phyloP scores from a whole-genome alignment of 306 rosid genomes.

The Biancaea sappan region DNA sequence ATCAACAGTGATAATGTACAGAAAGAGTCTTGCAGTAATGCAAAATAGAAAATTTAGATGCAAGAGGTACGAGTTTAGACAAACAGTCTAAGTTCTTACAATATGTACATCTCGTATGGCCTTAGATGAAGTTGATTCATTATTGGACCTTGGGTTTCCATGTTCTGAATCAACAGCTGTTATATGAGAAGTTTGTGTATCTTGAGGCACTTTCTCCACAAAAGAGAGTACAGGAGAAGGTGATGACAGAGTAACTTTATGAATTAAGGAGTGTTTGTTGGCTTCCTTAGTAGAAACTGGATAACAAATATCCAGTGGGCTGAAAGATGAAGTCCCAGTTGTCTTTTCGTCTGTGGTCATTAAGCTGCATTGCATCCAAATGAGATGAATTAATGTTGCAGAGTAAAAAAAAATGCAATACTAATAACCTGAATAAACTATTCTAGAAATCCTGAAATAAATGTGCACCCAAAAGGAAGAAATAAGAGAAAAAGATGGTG shows the following conservation, averaged over 20 bases:
- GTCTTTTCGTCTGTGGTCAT: constrained; percentile 26
- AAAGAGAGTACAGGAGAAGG: constrained; percentile 64
- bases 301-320: constrained; percentile 21
- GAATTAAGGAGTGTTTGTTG: constrained; percentile 33
- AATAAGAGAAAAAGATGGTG: background rate
- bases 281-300: constrained; percentile 31
- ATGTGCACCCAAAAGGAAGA: background rate
- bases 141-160: constrained; percentile 35
- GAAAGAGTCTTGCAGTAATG: background rate
- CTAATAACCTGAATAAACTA: background rate
- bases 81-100: constrained; percentile 52
- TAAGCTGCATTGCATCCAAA: constrained; percentile 39
- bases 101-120: constrained; percentile 67
- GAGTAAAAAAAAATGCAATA: background rate
- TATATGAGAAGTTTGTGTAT: constrained; percentile 54
- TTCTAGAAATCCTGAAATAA: background rate
- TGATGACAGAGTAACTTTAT: constrained; percentile 53
- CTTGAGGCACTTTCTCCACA: constrained; percentile 53
- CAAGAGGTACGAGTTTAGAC: background rate
- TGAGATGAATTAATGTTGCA: background rate
- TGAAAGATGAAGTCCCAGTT: constrained; percentile 39
- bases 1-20: constrained; percentile 16
- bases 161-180: constrained; percentile 53
- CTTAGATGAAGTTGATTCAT: constrained; percentile 50
- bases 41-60: background rate